A percentile compares a stretch with the other conserved stretches of the same genome.
These are phyloP conservation scores for Cyclotella kingstonii DNA, from an alignment of 108 stramenopile genomes.

Conservation along the genomic window DNA sequence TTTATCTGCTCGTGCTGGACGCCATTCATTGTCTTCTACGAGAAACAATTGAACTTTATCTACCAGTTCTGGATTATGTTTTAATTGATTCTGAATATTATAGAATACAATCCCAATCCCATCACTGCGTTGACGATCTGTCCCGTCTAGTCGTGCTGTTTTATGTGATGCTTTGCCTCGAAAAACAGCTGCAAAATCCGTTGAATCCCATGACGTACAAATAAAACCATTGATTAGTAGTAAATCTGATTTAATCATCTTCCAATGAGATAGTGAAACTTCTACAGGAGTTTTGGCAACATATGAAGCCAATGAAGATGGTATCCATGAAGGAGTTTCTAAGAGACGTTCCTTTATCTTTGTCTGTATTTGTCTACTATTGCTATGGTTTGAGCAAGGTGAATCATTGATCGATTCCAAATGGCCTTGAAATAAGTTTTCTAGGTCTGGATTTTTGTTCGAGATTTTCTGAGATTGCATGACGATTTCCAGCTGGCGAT, in stretches of 20 bases:
- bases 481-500: constrained; percentile 22
- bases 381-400: constrained; percentile 5
- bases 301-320: constrained; percentile 54
- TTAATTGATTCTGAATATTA: constrained; percentile 44
- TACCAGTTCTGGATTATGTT: constrained; percentile 34
- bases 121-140: not conserved
- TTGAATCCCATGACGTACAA: constrained; percentile 58
- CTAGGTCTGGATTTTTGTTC: constrained; percentile 4
- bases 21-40: constrained; percentile 63
- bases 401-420: constrained; percentile 14
- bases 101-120: constrained; percentile 37
- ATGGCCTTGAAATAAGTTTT: constrained; percentile 13
- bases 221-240: constrained; percentile 51
- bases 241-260: constrained; percentile 53
- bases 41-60: constrained; percentile 65
- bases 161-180: constrained; percentile 44
- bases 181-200: constrained; percentile 63
- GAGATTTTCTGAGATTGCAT: not conserved
- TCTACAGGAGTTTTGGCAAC: constrained; percentile 35
- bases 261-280: constrained; percentile 42
- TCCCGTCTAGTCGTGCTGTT: not conserved
- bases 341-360: constrained; percentile 38
- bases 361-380: constrained; percentile 8
- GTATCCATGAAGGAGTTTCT: constrained; percentile 70
- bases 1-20: not conserved